These are phyloP conservation scores for Podospora didyma DNA, from an alignment of 495 filamentous ascomycete species.

Conservation along the genomic window DNA sequence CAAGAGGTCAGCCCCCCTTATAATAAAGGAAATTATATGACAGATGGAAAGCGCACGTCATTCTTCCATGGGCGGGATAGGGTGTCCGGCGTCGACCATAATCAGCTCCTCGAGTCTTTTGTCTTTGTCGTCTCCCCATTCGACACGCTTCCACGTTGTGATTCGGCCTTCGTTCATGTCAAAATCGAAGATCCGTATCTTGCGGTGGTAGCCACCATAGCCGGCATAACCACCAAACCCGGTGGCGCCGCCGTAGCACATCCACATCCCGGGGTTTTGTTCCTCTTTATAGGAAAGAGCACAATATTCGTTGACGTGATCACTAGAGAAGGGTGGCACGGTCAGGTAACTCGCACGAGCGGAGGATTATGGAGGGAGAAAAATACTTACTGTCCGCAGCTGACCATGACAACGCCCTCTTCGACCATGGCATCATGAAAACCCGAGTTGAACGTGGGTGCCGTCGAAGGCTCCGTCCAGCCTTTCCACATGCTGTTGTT, in stretches of 20 bases:
- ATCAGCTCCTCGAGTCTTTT: constrained; percentile 77
- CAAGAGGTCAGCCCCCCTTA: no score
- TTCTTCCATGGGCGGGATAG: constrained; percentile 37
- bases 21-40: no score
- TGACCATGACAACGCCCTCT: constrained; percentile 79
- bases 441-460: constrained; percentile 80
- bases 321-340: constrained; percentile 40
- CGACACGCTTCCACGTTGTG: constrained; percentile 86
- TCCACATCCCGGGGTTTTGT: constrained; percentile 78
- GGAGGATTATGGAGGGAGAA: neutral
- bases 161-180: constrained; percentile 85
- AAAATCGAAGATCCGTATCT: constrained; percentile 85
- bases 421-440: constrained; percentile 84
- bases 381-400: constrained; percentile 76
- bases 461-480: constrained; percentile 75
- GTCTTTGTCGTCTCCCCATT: constrained; percentile 68
- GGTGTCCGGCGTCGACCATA: constrained; percentile 75
- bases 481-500: constrained; percentile 53
- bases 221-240: constrained; percentile 95
- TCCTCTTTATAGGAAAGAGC: constrained; percentile 55
- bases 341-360: neutral
- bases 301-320: constrained; percentile 97
- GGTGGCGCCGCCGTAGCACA: constrained; percentile 90
- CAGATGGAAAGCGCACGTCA: neutral
- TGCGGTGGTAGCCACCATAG: constrained; percentile 77